These are phyloP conservation scores for Claviceps lovelessii DNA, from an alignment of 2,329 filamentous ascomycete genomes.

Conservation along the genomic window DNA sequence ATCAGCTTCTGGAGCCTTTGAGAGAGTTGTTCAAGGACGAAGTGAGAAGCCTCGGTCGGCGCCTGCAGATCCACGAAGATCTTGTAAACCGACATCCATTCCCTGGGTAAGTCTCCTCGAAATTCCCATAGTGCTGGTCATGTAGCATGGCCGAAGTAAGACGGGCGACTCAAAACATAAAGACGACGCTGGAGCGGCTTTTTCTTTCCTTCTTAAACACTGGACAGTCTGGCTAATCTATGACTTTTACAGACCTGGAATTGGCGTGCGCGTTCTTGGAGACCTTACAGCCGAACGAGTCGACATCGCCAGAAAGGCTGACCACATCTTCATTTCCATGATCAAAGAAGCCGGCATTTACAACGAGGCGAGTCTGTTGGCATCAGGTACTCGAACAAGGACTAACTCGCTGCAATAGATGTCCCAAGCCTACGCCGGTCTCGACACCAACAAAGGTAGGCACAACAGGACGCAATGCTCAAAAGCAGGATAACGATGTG, in stretches of 20 bases:
- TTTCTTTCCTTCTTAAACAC: not conserved
- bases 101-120: not conserved
- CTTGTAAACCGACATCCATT: constrained; percentile 17
- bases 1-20: constrained; percentile 53
- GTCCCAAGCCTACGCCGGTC: constrained; percentile 15
- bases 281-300: constrained; percentile 71
- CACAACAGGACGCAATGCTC: not conserved
- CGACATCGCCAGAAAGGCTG: constrained; percentile 62
- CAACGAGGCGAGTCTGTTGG: constrained; percentile 29
- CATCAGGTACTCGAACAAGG: not conserved
- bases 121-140: too few species aligned
- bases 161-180: not conserved
- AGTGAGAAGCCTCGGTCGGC: constrained; percentile 24
- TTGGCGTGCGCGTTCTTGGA: constrained; percentile 69
- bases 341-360: constrained; percentile 62
- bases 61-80: constrained; percentile 19
- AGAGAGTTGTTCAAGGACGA: constrained; percentile 45
- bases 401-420: constrained; percentile 8
- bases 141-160: not conserved
- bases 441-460: constrained; percentile 11
- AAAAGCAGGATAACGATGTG: too few species aligned
- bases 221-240: not conserved
- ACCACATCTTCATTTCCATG: constrained; percentile 64
- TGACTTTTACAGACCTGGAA: constrained; percentile 32
- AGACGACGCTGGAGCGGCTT: not conserved